Evolutionary conservation across 768 basidiomycete species (phyloP), one percentile per base, ranked within the genome.

Genomic region (Lentinula sp.): DNA sequence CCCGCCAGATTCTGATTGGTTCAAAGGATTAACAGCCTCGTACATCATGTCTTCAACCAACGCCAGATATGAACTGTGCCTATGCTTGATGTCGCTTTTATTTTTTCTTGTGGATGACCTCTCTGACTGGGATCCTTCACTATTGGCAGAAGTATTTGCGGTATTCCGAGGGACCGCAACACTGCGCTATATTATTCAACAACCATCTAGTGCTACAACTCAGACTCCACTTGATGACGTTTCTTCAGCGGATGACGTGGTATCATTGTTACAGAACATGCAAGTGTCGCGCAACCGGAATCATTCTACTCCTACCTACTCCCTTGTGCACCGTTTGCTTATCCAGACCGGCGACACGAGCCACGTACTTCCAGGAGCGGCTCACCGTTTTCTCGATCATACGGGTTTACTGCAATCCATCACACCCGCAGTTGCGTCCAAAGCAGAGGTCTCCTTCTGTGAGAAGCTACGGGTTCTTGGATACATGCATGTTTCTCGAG

Each of bases 151-250:
- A 68, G 81, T 91, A 23, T 87, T 93, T 70, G 88, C 88, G 7
- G 85, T 92, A 32, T 91, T 88, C 65, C 81, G 90, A n/a, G 89
- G 88, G 13, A 74, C 90, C 23, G 84, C 87, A 23, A 87, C 90
- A 77, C 75, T 91, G 18, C 87, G 85, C 32, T 81, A 79, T 61
- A 76, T 86, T 51, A 74, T 80, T 15, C 77, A 77, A 52, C 88
- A 87, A 66, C 84, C 88, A 56, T 81, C 80, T n/a, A 76, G 70
- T 52, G 70, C 73, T 59, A 64, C 66, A 58, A 64, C 73, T 37
- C 67, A 63, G 61, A 63, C 66, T 15, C 46, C 57, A 42, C 67
- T 67, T 28, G 72, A 70, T 36, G 70, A 72, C 15, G 62, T 70
- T 18, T 65, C 74, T 43, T 60, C 66, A 23, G 74, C 79, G 35